These are phyloP conservation scores for Brassica nigra DNA, from an alignment of 345 rosid species.

Conservation along the genomic window DNA sequence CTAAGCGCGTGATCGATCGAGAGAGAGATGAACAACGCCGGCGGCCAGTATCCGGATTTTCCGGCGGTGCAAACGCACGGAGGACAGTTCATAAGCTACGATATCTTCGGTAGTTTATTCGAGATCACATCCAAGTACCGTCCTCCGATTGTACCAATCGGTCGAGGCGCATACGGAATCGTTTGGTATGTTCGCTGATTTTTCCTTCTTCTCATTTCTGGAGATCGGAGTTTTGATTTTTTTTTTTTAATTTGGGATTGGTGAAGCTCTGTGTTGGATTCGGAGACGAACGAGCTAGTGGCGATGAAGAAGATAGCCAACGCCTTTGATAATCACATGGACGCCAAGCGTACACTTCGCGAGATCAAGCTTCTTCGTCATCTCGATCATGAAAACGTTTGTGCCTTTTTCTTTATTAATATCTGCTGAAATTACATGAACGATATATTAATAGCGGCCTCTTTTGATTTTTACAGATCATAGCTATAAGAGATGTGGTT, in stretches of 20 bases:
- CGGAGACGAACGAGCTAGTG: slow-evolving; percentile 92
- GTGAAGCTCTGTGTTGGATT: slow-evolving; percentile 82
- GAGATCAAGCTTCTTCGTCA: slow-evolving; percentile 96
- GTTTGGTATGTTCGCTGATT: slow-evolving; percentile 65
- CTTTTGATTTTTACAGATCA: slow-evolving; percentile 53
- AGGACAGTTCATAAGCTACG: slow-evolving; percentile 66
- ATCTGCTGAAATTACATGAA: slow-evolving; percentile 6
- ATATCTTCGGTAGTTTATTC: slow-evolving; percentile 79
- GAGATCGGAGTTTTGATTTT: neutral
- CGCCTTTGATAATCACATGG: slow-evolving; percentile 95
- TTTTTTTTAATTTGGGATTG: neutral
- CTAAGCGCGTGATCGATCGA: neutral
- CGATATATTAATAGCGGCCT: neutral
- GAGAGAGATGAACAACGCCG: slow-evolving; percentile 39
- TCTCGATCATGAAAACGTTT: slow-evolving; percentile 94
- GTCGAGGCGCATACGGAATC: slow-evolving; percentile 97
- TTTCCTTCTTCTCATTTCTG: neutral
- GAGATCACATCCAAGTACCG: slow-evolving; percentile 87
- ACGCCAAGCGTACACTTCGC: slow-evolving; percentile 96
- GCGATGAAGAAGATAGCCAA: slow-evolving; percentile 96
- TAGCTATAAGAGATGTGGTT: slow-evolving; percentile 78
- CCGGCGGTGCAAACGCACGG: slow-evolving; percentile 75
- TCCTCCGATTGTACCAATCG: slow-evolving; percentile 91
- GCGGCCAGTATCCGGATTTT: slow-evolving; percentile 63
- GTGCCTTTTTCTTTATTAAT: neutral